phyloP scores from a whole-genome alignment of 1,139 yeast species.

The Pichiaceae sp. region DNA sequence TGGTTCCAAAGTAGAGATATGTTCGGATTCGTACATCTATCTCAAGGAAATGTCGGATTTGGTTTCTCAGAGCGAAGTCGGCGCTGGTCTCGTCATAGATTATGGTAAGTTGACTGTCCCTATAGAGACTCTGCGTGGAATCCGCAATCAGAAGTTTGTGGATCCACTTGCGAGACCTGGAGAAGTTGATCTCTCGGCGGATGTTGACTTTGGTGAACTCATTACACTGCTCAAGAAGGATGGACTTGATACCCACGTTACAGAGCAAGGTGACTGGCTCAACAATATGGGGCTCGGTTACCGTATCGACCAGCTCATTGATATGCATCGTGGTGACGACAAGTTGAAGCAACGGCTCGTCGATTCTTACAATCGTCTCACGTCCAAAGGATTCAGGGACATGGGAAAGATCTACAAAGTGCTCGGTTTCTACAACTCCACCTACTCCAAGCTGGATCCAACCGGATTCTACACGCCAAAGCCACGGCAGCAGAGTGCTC shows the following conservation, averaged over 20 bases:
- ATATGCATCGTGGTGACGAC: constrained; percentile 22
- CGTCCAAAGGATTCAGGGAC: constrained; percentile 48
- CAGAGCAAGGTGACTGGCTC: constrained; percentile 75
- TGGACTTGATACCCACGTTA: constrained; percentile 9
- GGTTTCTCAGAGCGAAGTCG: constrained; percentile 27
- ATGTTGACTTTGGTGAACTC: constrained; percentile 55
- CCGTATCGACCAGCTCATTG: constrained; percentile 48
- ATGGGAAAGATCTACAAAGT: constrained; percentile 81
- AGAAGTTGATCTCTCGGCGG: constrained; percentile 72
- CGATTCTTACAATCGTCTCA: constrained; percentile 54
- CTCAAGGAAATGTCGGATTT: constrained; percentile 38
- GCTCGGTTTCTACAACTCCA: constrained; percentile 48
- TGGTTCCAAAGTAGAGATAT: constrained; percentile 60
- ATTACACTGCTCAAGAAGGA: constrained; percentile 10
- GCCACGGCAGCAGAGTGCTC: too few species aligned
- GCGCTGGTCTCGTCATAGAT: constrained; percentile 70
- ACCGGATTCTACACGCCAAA: constrained; percentile 31
- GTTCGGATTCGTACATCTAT: constrained; percentile 63
- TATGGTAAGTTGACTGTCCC: constrained; percentile 67
- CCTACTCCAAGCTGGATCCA: constrained; percentile 27
- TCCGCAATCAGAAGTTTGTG: constrained; percentile 63
- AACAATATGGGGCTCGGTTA: constrained; percentile 71
- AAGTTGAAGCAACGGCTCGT: constrained; percentile 39
- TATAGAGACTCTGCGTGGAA: constrained; percentile 64
- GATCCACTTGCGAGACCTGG: constrained; percentile 76